A percentile compares a stretch with the other conserved stretches of the same genome.
These are phyloP conservation scores for Berkeleyomyces basicola DNA, from an alignment of 2,329 filamentous ascomycete genomes.

Conservation along the genomic window DNA sequence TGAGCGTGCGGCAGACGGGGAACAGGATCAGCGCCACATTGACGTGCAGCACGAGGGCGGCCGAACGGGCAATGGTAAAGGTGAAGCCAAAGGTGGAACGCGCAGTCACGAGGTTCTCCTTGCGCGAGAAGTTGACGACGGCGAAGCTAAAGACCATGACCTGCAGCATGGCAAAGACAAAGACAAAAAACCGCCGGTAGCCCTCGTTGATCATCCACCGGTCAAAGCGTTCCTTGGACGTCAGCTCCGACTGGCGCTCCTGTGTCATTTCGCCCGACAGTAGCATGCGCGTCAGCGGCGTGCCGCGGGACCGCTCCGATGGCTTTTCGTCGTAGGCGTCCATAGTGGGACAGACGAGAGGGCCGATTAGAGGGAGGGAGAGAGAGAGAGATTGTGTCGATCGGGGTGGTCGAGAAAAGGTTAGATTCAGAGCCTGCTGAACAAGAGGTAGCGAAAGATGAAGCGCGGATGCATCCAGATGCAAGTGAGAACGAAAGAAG, in stretches of 20 bases:
- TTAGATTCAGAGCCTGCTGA: constrained; percentile 39
- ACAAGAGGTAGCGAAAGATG: constrained; percentile 19
- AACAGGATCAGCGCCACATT: constrained; percentile 67
- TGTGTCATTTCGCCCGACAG: constrained; percentile 69
- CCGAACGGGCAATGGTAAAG: constrained; percentile 58
- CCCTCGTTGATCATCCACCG: constrained; percentile 85
- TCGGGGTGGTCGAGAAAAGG: background rate
- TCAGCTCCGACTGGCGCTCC: constrained; percentile 52
- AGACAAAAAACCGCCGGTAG: constrained; percentile 63
- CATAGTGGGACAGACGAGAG: background rate
- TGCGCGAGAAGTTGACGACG: constrained; percentile 63
- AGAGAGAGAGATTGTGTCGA: background rate
- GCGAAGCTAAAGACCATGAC: constrained; percentile 64
- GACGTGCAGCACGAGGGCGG: constrained; percentile 63
- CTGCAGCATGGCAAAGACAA: constrained; percentile 57
- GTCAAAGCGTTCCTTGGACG: constrained; percentile 56
- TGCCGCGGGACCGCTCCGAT: constrained; percentile 64
- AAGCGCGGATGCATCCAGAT: constrained; percentile 12
- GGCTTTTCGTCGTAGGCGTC: constrained; percentile 13
- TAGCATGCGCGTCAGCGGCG: constrained; percentile 65
- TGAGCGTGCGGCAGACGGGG: constrained; percentile 69
- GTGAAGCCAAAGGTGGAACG: constrained; percentile 57
- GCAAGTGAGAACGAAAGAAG: constrained; percentile 2
- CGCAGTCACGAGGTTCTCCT: constrained; percentile 53
- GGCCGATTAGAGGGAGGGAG: background rate